Evolutionary conservation across 768 basidiomycete genomes (phyloP).

Genomic region (Tulasnella sp.): DNA sequence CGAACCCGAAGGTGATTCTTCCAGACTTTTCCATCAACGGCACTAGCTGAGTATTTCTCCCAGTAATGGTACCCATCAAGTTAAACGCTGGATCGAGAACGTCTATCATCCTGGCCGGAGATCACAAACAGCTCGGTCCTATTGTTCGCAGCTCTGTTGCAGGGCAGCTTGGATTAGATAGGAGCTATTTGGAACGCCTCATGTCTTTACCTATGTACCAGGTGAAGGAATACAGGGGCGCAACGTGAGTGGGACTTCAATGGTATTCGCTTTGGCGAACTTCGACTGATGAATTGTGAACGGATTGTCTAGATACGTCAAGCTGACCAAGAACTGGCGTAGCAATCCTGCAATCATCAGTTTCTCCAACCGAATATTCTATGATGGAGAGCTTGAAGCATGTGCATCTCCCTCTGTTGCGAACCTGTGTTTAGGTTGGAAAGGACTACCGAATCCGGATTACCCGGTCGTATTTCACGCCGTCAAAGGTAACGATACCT

Average conservation of each 20-base stretch:
- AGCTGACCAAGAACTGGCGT: slow-evolving; percentile 62
- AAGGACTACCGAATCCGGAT: slow-evolving; percentile 40
- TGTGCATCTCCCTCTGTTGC: slow-evolving; percentile 41
- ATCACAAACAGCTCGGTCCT: slow-evolving; percentile 47
- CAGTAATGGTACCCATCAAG: slow-evolving; percentile 50
- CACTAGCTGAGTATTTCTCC: background rate
- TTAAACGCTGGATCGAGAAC: slow-evolving; percentile 43
- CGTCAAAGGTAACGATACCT: slow-evolving; percentile 34
- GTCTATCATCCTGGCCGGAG: slow-evolving; percentile 48
- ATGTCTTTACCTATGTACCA: slow-evolving; percentile 45
- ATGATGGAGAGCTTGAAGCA: slow-evolving; percentile 45
- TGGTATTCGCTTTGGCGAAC: background rate
- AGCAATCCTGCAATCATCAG: slow-evolving; percentile 60
- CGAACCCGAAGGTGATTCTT: slow-evolving; percentile 52
- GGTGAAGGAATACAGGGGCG: slow-evolving; percentile 37
- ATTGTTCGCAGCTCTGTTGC: slow-evolving; percentile 44
- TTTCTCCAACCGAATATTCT: slow-evolving; percentile 57
- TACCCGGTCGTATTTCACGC: slow-evolving; percentile 47
- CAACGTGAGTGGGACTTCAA: slow-evolving; percentile 41
- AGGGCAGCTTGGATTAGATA: slow-evolving; percentile 40
- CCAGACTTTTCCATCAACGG: background rate
- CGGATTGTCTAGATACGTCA: slow-evolving; percentile 49
- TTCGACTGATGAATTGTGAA: too few relatives aligned
- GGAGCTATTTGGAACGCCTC: slow-evolving; percentile 46
- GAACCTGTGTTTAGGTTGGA: slow-evolving; percentile 40